phyloP scores from a whole-genome alignment of 257 asterid species.

The Scutellaria galericulata region DNA sequence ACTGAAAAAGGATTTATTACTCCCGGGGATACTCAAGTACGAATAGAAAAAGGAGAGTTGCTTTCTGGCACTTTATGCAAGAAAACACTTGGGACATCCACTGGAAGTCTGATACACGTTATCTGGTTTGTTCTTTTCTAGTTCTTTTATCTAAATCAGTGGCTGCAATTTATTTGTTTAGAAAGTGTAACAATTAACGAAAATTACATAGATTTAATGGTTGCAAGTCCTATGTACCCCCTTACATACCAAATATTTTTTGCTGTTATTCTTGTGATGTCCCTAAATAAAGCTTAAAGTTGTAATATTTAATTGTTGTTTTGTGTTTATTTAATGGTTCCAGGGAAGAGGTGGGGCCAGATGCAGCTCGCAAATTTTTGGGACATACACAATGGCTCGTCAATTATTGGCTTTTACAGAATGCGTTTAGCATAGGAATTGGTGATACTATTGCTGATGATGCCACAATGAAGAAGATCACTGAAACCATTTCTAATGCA shows the following conservation, averaged over 20 bases:
- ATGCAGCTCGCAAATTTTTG: slow-evolving; percentile 97
- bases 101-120: slow-evolving; percentile 97
- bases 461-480: slow-evolving; percentile 81
- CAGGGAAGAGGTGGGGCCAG: slow-evolving; percentile 99
- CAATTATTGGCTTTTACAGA: slow-evolving; percentile 97
- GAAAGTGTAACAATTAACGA: neutral
- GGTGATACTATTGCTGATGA: slow-evolving; percentile 99
- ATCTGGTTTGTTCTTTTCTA: slow-evolving; percentile 64
- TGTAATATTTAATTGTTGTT: neutral
- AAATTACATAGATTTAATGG: neutral
- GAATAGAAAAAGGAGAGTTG: slow-evolving; percentile 94
- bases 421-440: slow-evolving; percentile 95
- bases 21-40: slow-evolving; percentile 98
- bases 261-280: neutral
- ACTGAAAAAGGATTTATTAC: slow-evolving; percentile 81
- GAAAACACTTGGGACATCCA: slow-evolving; percentile 95
- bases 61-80: slow-evolving; percentile 96
- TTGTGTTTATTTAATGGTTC: slow-evolving; percentile 30
- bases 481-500: slow-evolving; percentile 83
- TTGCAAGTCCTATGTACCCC: neutral
- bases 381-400: slow-evolving; percentile 99
- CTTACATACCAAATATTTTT: neutral
- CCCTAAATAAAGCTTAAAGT: neutral
- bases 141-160: neutral
- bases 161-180: slow-evolving; percentile 10